Percentiles rank a stretch among this genome's conserved stretches.
Evolutionary conservation across 352 stramenopile species (phyloP).

Genomic region (Phytophthora sansomeana): DNA sequence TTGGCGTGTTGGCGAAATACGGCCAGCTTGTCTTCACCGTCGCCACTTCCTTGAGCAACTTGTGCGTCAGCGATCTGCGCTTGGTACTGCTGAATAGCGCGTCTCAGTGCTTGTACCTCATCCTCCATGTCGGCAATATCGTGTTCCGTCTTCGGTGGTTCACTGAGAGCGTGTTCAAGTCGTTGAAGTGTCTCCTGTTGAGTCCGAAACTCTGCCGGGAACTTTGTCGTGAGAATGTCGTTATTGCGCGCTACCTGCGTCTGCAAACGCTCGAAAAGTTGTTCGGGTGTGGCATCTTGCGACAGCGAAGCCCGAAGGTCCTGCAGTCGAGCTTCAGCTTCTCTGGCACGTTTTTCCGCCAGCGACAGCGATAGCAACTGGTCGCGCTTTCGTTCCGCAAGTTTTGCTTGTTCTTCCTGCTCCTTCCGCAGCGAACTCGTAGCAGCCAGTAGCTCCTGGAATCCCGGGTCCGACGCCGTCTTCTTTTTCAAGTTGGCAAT

Average conservation of each 20-base stretch:
- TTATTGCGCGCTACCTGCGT: constrained; percentile 81
- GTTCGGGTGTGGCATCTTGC: constrained; percentile 82
- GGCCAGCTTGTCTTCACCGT: constrained; percentile 90
- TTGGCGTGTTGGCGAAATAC: constrained; percentile 92
- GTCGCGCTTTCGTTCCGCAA: constrained; percentile 89
- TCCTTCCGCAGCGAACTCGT: constrained; percentile 93
- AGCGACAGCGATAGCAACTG: constrained; percentile 89
- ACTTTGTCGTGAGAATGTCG: constrained; percentile 71
- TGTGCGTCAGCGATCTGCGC: constrained; percentile 81
- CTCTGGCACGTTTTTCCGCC: constrained; percentile 79
- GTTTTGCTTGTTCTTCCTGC: constrained; percentile 95
- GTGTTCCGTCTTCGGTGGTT: constrained; percentile 84
- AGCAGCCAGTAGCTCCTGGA: constrained; percentile 91
- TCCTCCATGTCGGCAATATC: constrained; percentile 91
- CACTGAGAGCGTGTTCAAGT: constrained; percentile 73
- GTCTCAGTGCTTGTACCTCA: constrained; percentile 71
- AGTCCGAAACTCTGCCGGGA: constrained; percentile 77
- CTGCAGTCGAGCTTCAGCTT: constrained; percentile 76
- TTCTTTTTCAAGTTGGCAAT: constrained; percentile 92
- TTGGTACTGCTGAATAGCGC: constrained; percentile 70
- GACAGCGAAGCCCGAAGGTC: constrained; percentile 78
- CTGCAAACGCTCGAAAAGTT: constrained; percentile 88
- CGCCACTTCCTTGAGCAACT: constrained; percentile 39
- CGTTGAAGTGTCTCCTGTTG: constrained; percentile 83
- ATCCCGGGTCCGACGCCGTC: constrained; percentile 65